Percentiles rank a stretch among this genome's conserved stretches.
These are phyloP conservation scores for Fusarium sp. DNA, from an alignment of 2,329 filamentous ascomycete genomes.

Conservation along the genomic window DNA sequence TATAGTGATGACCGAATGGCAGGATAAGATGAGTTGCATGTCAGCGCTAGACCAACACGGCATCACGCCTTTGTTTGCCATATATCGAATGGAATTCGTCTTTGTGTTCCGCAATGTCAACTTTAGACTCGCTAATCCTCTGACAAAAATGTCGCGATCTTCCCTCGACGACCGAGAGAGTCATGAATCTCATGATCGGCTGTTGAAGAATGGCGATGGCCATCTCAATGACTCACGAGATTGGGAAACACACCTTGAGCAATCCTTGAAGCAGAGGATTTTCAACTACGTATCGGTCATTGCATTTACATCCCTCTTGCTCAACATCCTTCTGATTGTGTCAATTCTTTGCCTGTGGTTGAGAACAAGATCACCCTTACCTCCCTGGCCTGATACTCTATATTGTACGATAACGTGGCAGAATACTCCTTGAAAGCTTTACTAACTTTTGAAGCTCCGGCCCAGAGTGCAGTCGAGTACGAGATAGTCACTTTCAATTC, in stretches of 20 bases:
- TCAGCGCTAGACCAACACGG: background rate
- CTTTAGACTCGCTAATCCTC: fast-evolving
- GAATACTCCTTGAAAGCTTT: no score
- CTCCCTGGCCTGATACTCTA: background rate
- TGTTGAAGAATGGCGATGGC: background rate
- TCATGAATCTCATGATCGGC: background rate
- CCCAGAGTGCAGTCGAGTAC: background rate
- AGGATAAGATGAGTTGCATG: no score
- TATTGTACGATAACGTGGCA: background rate
- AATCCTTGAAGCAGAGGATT: background rate
- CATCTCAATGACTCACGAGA: background rate
- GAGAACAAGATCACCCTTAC: background rate
- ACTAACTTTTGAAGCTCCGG: background rate
- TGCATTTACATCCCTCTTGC: background rate
- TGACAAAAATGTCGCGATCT: background rate
- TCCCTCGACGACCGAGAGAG: background rate
- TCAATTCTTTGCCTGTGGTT: background rate
- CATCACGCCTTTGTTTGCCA: background rate
- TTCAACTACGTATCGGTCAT: no score
- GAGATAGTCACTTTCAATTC: background rate
- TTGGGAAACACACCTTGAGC: background rate
- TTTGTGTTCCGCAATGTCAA: background rate
- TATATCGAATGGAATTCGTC: background rate
- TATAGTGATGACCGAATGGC: background rate
- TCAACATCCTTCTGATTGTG: background rate